A percentile compares a stretch with the other conserved stretches of the same genome.
Evolutionary conservation across 768 basidiomycete species (phyloP).

Genomic region (Mycena galericulata): DNA sequence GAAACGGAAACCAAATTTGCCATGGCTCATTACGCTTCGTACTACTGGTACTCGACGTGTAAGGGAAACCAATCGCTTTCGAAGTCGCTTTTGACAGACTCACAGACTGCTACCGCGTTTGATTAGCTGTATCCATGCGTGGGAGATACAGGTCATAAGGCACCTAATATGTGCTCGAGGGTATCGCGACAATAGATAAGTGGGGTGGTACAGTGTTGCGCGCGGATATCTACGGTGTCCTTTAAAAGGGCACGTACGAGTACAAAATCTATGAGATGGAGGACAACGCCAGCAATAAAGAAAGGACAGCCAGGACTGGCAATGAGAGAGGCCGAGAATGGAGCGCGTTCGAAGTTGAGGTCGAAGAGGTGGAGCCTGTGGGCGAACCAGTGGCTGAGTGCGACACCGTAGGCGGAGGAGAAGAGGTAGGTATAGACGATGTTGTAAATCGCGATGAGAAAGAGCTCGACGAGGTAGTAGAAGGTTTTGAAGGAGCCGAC

Average conservation of each 20-base stretch:
- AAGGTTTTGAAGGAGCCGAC: constrained; percentile 15
- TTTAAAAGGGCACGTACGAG: constrained; percentile 1
- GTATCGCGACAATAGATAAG: constrained; percentile 10
- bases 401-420: neutral
- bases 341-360: neutral
- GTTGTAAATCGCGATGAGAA: constrained; percentile 29
- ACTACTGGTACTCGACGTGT: too few relatives aligned
- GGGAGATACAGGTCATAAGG: too few relatives aligned
- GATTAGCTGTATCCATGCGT: too few relatives aligned
- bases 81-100: too few relatives aligned
- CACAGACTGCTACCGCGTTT: too few relatives aligned
- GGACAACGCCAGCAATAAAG: constrained; percentile 15
- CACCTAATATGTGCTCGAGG: constrained; percentile 6
- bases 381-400: constrained; percentile 16
- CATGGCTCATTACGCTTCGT: too few relatives aligned
- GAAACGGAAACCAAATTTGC: too few relatives aligned
- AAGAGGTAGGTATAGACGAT: constrained; percentile 20
- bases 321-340: constrained; percentile 1
- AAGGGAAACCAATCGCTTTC: too few relatives aligned
- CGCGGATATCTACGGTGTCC: constrained; percentile 22
- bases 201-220: constrained; percentile 8
- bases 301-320: constrained; percentile 28
- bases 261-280: constrained; percentile 29
- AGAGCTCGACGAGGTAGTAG: constrained; percentile 17
- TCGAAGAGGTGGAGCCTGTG: neutral